These are phyloP conservation scores for Leptodermis oblonga DNA, from an alignment of 257 asterid genomes.

Conservation along the genomic window DNA sequence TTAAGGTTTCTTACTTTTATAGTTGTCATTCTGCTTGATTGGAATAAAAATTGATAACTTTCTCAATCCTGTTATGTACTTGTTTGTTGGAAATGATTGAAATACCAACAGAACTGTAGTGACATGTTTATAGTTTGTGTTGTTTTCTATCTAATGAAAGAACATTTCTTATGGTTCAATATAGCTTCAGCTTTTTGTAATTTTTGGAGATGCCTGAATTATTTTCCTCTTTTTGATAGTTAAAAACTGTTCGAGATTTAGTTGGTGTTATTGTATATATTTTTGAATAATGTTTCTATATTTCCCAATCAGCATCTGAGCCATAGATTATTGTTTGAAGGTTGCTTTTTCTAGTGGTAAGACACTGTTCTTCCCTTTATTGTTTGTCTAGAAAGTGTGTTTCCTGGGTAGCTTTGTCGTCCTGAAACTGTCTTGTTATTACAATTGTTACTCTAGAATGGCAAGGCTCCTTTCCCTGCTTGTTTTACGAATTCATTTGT, in stretches of 20 bases:
- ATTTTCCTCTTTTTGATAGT: not conserved
- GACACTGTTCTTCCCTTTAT: not conserved
- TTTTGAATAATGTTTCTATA: no score
- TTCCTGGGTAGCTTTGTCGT: not conserved
- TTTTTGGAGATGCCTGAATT: not conserved
- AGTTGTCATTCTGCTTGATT: no score
- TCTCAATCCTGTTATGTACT: no score
- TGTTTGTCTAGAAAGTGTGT: not conserved
- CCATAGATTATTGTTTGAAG: not conserved
- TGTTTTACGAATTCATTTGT: not conserved
- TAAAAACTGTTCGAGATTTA: not conserved
- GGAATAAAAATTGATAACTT: no score
- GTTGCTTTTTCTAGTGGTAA: not conserved
- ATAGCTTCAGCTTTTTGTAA: not conserved
- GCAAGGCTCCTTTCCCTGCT: not conserved
- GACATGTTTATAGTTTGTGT: no score
- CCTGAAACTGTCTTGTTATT: not conserved
- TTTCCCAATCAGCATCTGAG: not conserved
- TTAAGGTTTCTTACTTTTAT: no score
- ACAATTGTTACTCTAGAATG: not conserved
- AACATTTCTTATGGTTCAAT: no score
- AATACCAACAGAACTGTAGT: no score
- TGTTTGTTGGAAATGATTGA: no score
- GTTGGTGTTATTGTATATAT: not conserved
- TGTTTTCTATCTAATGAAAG: no score